phyloP scores from a whole-genome alignment of 169 alveolate genomes.

The Perkinsus chesapeaki region DNA sequence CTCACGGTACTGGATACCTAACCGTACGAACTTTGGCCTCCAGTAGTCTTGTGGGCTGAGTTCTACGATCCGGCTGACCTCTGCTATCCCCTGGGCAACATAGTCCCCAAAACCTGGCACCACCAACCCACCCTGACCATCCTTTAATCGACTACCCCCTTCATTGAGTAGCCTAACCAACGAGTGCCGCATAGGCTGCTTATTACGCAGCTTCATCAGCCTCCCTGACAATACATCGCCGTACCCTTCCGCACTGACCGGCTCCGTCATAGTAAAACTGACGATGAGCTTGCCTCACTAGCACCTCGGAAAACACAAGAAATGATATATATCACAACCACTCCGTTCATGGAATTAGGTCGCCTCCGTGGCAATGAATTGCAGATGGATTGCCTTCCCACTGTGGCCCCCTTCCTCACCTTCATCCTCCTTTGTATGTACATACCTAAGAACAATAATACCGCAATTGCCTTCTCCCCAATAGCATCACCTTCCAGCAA shows the following conservation, averaged over 20 bases:
- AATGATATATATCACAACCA: too few species aligned
- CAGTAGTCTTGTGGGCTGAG: background rate
- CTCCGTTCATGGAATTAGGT: too few species aligned
- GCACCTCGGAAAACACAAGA: too few species aligned
- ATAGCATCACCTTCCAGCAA: background rate
- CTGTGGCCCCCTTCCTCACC: background rate
- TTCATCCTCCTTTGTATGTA: background rate
- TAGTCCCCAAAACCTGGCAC: background rate
- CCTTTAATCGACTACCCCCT: background rate
- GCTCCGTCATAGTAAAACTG: background rate
- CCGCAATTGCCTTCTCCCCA: background rate
- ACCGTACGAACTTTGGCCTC: background rate
- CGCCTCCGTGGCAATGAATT: background rate
- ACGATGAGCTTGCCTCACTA: too few species aligned
- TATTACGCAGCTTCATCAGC: background rate
- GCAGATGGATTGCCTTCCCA: background rate
- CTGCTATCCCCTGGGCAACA: background rate
- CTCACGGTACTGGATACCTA: background rate
- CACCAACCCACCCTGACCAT: background rate
- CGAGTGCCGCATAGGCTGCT: background rate
- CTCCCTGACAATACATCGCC: background rate
- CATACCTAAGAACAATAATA: background rate
- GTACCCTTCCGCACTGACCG: background rate
- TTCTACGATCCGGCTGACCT: background rate
- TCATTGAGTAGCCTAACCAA: background rate